Evolutionary conservation across 2,329 filamentous ascomycete species (phyloP), one percentile per base, ranked within the genome.

Genomic region (Trichophyton rubrum): DNA sequence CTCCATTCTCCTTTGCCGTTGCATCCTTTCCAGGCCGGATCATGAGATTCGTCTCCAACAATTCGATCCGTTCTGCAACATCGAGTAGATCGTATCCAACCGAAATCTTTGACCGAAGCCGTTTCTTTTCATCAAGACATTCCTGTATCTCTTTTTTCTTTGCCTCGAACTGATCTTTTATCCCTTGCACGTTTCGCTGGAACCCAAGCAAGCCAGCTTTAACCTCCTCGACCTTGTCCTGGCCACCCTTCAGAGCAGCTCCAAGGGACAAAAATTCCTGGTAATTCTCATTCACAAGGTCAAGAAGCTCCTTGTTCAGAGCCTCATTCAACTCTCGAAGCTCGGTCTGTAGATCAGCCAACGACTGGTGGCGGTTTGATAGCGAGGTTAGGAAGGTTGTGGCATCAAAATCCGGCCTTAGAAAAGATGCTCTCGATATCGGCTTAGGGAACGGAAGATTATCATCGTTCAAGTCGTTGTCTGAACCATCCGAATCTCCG

Each of bases 261-360:
- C 93, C 95, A 0, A 99, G 76, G 0, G 85, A 86, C 3, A 99
- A 75, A 67, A 99, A 99, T 61, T 92, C 88, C 56, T 90, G 87
- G 72, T 99, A 97, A 74, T 99, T 95, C 58, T 87, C 83, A 70
- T 99, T 99, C 66, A 99, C 93, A 6, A 99, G 83, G 75, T 96
- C 92, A 17, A 99, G 80, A 2, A 99, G 80, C 75, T 99, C 93
- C 64, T 87, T 84, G 68, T 86, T 88, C 63, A 99, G 85, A 20
- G 86, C 81, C 66, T 88, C 83, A 66, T 86, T 89, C 59, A 95
- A 82, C 62, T 90, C 84, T 51, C 91, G 86, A 15, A 99, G 80
- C 69, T 99, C 95, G 3, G 86, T 77, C 40, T 92, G 89, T 35
- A 99, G 79, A 72, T 99, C 93, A 71, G 96, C 91, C 56, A 99